Percentiles rank a stretch among this genome's conserved stretches.
phyloP scores from a whole-genome alignment of 139 green algal species.

The Micractinium conductrix region DNA sequence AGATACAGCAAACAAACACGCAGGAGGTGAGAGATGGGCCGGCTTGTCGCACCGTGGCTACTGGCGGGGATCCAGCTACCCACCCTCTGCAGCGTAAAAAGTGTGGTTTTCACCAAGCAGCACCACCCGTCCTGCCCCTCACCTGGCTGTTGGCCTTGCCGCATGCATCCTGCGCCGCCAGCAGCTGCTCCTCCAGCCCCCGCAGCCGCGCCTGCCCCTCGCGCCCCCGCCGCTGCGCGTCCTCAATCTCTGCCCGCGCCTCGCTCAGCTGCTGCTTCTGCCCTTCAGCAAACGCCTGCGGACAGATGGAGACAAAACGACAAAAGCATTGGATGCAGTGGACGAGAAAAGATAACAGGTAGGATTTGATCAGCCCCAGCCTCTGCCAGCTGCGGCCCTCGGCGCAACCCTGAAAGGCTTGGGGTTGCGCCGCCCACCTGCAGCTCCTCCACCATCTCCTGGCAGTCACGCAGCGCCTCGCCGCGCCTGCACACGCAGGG shows the following conservation, averaged over 20 bases:
- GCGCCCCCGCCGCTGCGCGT: neutral
- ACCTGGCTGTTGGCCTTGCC: constrained; percentile 32
- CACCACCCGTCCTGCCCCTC: neutral
- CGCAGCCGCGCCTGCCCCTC: constrained; percentile 12
- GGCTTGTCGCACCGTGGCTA: too few relatives aligned
- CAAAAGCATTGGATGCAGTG: neutral
- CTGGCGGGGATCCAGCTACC: too few relatives aligned
- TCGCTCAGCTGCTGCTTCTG: constrained; percentile 21
- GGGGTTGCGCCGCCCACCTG: constrained; percentile 12
- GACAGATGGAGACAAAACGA: neutral
- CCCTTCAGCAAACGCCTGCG: constrained; percentile 23
- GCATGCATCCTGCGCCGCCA: constrained; percentile 27
- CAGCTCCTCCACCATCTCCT: constrained; percentile 40
- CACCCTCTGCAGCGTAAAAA: too few relatives aligned
- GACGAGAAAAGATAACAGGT: too few relatives aligned
- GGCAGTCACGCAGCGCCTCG: constrained; percentile 30
- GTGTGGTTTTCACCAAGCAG: neutral
- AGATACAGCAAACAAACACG: too few relatives aligned
- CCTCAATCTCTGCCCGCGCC: neutral
- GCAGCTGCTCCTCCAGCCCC: constrained; percentile 31
- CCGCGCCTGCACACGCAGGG: constrained; percentile 4
- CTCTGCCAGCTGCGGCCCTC: too few relatives aligned
- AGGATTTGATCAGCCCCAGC: too few relatives aligned
- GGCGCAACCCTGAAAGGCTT: too few relatives aligned
- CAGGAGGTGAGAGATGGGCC: too few relatives aligned